These are phyloP conservation scores for Prunus salicina DNA, from an alignment of 306 rosid genomes.

Conservation along the genomic window DNA sequence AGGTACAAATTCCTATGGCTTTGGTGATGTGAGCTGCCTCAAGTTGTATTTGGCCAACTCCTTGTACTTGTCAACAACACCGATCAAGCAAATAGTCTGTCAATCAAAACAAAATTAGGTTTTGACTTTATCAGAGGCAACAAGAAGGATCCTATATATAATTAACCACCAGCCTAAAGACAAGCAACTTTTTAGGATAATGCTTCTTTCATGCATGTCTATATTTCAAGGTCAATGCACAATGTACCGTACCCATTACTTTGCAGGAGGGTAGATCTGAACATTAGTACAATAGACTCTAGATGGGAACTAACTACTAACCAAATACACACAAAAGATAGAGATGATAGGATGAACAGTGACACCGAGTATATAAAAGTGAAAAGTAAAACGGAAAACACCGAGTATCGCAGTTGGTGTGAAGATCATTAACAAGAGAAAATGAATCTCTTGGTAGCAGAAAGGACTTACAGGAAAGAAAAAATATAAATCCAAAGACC, in stretches of 20 bases:
- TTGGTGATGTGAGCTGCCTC: constrained; percentile 76
- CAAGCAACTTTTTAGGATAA: not conserved
- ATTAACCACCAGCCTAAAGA: not conserved
- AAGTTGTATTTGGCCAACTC: constrained; percentile 81
- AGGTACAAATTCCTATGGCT: constrained; percentile 28
- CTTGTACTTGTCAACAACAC: constrained; percentile 77
- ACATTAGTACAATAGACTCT: not conserved
- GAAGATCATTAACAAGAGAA: not conserved
- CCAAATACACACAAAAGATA: not conserved
- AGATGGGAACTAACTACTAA: not conserved
- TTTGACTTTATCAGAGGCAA: constrained; percentile 8
- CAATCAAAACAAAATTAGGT: constrained; percentile 10
- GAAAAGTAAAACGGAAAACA: not conserved
- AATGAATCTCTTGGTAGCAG: no score
- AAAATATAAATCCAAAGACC: not conserved
- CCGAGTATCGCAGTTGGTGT: not conserved
- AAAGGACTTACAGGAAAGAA: no score
- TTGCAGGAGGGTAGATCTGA: not conserved
- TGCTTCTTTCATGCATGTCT: not conserved
- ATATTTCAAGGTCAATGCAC: not conserved
- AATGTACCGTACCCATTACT: not conserved
- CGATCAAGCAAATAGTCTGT: constrained; percentile 96
- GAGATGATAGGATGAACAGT: not conserved
- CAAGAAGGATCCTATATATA: not conserved
- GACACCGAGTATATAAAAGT: not conserved